Evolutionary conservation across 2,329 filamentous ascomycete species (phyloP).

Genomic region (Pezicula neosporulosa): DNA sequence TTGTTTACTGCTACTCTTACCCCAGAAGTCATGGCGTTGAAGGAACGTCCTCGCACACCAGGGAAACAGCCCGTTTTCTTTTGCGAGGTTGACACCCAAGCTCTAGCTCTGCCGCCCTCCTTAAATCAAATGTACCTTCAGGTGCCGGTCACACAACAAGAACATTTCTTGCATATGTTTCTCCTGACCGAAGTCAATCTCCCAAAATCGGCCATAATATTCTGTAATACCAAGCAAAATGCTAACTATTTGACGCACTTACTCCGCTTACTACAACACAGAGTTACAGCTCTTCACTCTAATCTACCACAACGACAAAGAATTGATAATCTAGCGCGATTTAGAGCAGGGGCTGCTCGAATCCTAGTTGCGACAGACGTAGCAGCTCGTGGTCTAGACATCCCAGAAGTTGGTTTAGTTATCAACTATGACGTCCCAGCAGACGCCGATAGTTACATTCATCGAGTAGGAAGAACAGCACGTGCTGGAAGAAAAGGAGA

Average conservation of each 20-base stretch:
- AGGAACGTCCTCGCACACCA: slow-evolving; percentile 67
- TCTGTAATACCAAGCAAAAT: slow-evolving; percentile 88
- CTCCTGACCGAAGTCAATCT: slow-evolving; percentile 75
- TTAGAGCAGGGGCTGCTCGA: slow-evolving; percentile 83
- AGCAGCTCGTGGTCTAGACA: slow-evolving; percentile 89
- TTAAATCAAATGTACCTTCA: slow-evolving; percentile 83
- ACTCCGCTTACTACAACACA: slow-evolving; percentile 79
- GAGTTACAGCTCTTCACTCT: slow-evolving; percentile 89
- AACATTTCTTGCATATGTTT: slow-evolving; percentile 90
- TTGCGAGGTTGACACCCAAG: slow-evolving; percentile 78
- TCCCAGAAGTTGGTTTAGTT: slow-evolving; percentile 85
- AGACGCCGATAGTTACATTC: slow-evolving; percentile 97
- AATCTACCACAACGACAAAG: slow-evolving; percentile 81
- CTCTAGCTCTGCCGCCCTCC: slow-evolving; percentile 74
- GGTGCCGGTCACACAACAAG: slow-evolving; percentile 86
- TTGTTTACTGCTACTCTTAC: slow-evolving; percentile 97
- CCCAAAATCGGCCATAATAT: slow-evolving; percentile 80
- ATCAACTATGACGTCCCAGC: slow-evolving; percentile 94
- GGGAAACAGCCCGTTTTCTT: slow-evolving; percentile 79
- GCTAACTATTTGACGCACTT: slow-evolving; percentile 88
- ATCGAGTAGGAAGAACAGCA: slow-evolving; percentile 91
- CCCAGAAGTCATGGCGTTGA: slow-evolving; percentile 82
- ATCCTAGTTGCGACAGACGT: slow-evolving; percentile 95
- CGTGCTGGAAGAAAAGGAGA: slow-evolving; percentile 83
- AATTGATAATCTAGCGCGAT: slow-evolving; percentile 83